phyloP scores from a whole-genome alignment of 208 protist genomes.

The Acanthamoeba castellanii region DNA sequence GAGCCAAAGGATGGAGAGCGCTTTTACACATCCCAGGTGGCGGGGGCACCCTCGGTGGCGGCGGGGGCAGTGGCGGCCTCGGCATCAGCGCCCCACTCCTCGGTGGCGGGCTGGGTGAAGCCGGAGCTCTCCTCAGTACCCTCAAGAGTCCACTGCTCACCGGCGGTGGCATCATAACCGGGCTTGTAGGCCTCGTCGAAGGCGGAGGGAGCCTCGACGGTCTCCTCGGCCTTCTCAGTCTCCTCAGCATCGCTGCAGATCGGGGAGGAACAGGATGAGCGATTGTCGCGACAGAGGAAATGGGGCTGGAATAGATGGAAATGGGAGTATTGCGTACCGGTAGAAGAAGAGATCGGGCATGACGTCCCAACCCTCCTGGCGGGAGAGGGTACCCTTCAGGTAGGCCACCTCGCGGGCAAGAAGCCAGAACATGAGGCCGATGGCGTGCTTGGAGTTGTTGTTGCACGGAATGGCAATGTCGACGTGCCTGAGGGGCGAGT shows the following conservation, averaged over 20 bases:
- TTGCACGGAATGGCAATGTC: constrained; percentile 99
- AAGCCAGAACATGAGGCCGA: constrained; percentile 99
- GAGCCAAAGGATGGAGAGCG: background rate
- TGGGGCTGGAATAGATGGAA: background rate
- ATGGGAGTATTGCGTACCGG: constrained; percentile 67
- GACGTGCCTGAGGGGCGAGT: constrained; percentile 97
- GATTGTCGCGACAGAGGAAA: too few species aligned
- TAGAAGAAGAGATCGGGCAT: constrained; percentile 99
- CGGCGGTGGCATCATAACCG: constrained; percentile 2
- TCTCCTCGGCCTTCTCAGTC: constrained; percentile 24
- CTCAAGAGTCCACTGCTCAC: background rate
- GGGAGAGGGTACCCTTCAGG: constrained; percentile 95
- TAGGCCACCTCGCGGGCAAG: constrained; percentile 98
- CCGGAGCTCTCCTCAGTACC: background rate
- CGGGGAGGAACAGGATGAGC: too few species aligned
- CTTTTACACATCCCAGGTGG: background rate
- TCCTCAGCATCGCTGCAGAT: constrained; percentile 28
- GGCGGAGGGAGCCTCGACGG: background rate
- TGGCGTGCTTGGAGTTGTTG: constrained; percentile 96
- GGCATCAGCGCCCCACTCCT: background rate
- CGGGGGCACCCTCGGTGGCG: background rate
- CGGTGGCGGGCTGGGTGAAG: background rate
- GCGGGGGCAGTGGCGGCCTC: background rate
- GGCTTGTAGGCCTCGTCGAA: background rate
- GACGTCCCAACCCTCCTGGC: constrained; percentile 97